Conservation (phyloP, 306 rosid species). For the Biancaea sappan region DNA sequence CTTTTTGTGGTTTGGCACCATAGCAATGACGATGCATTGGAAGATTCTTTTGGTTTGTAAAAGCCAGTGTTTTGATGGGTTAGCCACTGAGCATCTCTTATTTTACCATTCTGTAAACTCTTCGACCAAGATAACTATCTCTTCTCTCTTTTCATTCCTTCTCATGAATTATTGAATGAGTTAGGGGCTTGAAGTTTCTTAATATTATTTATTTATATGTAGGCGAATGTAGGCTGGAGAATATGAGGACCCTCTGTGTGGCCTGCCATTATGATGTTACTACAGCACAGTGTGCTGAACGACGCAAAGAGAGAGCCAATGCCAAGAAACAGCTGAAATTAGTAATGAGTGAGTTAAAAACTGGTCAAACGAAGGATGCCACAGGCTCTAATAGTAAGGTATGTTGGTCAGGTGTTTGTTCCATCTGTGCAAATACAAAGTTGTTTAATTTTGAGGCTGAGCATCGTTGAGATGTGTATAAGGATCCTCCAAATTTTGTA, state of each 20-base stretch:
- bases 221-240: constrained; percentile 94
- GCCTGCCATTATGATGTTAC: constrained; percentile 91
- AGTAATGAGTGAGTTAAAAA: constrained; percentile 51
- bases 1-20: neutral
- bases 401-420: constrained; percentile 12
- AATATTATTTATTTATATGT: constrained; percentile 17
- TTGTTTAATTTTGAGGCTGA: neutral
- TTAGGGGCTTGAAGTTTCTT: constrained; percentile 9
- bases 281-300: constrained; percentile 73
- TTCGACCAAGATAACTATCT: neutral
- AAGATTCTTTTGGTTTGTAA: neutral
- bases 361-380: constrained; percentile 31
- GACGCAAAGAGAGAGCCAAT: constrained; percentile 61
- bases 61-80: neutral
- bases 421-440: neutral
- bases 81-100: neutral
- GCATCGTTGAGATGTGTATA: neutral
- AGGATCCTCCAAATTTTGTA: too few relatives aligned
- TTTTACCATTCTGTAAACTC: neutral
- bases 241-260: constrained; percentile 92
- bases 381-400: constrained; percentile 45
- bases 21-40: neutral
- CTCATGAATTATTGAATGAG: neutral
- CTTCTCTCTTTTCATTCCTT: neutral
- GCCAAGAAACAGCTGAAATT: constrained; percentile 80